phyloP scores from a whole-genome alignment of 371 early-diverging fungal genomes.

The Rhizopus delemar region DNA sequence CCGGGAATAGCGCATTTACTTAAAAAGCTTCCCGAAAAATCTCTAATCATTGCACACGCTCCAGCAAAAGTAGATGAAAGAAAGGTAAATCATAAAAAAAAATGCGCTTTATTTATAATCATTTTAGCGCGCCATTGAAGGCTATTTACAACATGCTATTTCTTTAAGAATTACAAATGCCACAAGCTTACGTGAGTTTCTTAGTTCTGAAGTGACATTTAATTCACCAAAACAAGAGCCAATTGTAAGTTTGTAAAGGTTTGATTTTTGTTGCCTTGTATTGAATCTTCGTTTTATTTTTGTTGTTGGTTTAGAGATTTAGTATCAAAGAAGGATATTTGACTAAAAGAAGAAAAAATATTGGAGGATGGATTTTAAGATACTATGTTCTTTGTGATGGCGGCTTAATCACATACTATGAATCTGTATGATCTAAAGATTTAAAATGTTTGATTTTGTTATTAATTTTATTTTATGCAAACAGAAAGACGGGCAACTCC shows the following conservation, averaged over 20 bases:
- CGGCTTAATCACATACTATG: conserved; percentile 66
- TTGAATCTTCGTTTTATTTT: not conserved
- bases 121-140: conserved; percentile 45
- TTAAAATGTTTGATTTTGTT: no score
- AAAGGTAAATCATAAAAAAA: conserved; percentile 42
- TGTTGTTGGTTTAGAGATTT: not conserved
- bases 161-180: conserved; percentile 48
- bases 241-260: not conserved
- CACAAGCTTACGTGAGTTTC: conserved; percentile 63
- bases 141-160: conserved; percentile 67
- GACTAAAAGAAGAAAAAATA: conserved; percentile 81
- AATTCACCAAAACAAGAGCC: conserved; percentile 8
- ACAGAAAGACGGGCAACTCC: conserved; percentile 56
- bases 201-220: conserved; percentile 62
- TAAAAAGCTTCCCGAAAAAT: conserved; percentile 78
- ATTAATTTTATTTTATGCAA: not conserved
- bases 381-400: conserved; percentile 66
- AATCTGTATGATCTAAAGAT: conserved; percentile 40
- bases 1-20: conserved; percentile 49
- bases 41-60: conserved; percentile 67
- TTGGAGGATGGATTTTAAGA: conserved; percentile 82
- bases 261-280: not conserved
- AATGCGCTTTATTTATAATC: not conserved
- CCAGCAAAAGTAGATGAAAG: conserved; percentile 71
- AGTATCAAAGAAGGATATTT: conserved; percentile 73